These are phyloP conservation scores for Nyctanthes arbortristis DNA, from an alignment of 257 asterid genomes.

Conservation along the genomic window DNA sequence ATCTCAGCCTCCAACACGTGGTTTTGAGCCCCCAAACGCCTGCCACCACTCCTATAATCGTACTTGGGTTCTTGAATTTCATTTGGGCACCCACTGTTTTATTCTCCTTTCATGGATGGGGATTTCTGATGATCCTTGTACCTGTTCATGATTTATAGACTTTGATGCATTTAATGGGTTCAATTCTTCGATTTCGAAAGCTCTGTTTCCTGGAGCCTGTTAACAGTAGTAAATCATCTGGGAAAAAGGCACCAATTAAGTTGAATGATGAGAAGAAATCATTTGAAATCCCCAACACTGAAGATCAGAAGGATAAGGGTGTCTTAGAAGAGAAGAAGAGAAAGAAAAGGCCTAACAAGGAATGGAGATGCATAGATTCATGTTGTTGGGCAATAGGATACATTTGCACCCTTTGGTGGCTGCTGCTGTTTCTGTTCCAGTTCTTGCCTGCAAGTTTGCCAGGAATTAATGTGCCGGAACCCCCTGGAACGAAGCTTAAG, in stretches of 20 bases:
- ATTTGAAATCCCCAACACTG: constrained; percentile 24
- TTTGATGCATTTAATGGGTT: constrained; percentile 48
- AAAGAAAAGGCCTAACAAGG: constrained; percentile 20
- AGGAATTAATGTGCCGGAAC: constrained; percentile 49
- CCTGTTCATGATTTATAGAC: not conserved
- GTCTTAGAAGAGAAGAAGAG: constrained; percentile 20
- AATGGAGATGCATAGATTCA: constrained; percentile 64
- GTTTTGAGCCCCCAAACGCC: constrained; percentile 27
- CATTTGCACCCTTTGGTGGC: constrained; percentile 73
- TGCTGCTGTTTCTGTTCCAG: constrained; percentile 52
- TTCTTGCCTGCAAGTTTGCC: constrained; percentile 50
- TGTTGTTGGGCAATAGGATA: constrained; percentile 74
- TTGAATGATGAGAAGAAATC: constrained; percentile 7
- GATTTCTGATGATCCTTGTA: not conserved
- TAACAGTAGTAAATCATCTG: constrained; percentile 28
- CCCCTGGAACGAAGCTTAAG: constrained; percentile 63
- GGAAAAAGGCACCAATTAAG: constrained; percentile 7
- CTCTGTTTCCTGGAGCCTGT: constrained; percentile 55
- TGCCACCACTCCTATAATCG: constrained; percentile 4
- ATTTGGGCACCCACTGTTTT: not conserved
- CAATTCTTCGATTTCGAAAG: constrained; percentile 63
- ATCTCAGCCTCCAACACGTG: constrained; percentile 59
- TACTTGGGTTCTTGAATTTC: constrained; percentile 16
- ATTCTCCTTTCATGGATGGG: not conserved
- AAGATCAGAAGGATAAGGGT: constrained; percentile 7